These are phyloP conservation scores for Chlorophyllum brunneum DNA, from an alignment of 768 basidiomycete genomes.

Conservation along the genomic window DNA sequence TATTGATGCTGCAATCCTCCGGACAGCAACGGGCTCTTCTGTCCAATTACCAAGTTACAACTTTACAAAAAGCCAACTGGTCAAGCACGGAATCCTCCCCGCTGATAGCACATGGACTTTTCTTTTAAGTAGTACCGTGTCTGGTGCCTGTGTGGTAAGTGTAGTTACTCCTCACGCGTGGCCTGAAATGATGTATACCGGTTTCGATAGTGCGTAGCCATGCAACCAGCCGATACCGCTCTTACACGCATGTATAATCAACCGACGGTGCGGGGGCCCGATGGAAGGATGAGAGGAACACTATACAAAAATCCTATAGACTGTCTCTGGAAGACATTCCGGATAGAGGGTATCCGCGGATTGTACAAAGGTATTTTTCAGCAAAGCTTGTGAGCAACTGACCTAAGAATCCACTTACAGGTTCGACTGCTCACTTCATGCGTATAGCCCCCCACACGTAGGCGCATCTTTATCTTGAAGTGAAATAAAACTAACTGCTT, in stretches of 20 bases:
- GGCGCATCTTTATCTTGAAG: constrained; percentile 24
- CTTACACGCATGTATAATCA: constrained; percentile 97
- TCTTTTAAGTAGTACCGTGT: constrained; percentile 82
- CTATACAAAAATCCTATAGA: constrained; percentile 92
- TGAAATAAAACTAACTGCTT: neutral
- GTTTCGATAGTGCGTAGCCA: constrained; percentile 64
- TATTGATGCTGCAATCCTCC: constrained; percentile 87
- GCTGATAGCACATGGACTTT: constrained; percentile 85
- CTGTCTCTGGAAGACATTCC: constrained; percentile 94
- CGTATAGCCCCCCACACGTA: constrained; percentile 92
- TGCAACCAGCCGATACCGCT: constrained; percentile 95
- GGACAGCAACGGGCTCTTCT: constrained; percentile 94
- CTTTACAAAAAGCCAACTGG: constrained; percentile 81
- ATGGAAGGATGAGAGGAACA: constrained; percentile 69
- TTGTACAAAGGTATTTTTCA: constrained; percentile 82
- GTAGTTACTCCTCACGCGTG: neutral
- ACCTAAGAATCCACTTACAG: constrained; percentile 29
- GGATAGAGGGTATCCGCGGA: constrained; percentile 84
- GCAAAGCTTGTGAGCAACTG: neutral
- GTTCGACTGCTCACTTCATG: constrained; percentile 90
- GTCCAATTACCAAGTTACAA: constrained; percentile 97
- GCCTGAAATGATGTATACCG: constrained; percentile 8
- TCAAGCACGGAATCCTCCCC: constrained; percentile 61
- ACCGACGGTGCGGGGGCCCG: constrained; percentile 66
- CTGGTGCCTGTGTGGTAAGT: constrained; percentile 88